A percentile compares a stretch with the other conserved stretches of the same genome.
Conservation (phyloP, 305 asterid genomes). For the Caryopteris hybrid region DNA sequence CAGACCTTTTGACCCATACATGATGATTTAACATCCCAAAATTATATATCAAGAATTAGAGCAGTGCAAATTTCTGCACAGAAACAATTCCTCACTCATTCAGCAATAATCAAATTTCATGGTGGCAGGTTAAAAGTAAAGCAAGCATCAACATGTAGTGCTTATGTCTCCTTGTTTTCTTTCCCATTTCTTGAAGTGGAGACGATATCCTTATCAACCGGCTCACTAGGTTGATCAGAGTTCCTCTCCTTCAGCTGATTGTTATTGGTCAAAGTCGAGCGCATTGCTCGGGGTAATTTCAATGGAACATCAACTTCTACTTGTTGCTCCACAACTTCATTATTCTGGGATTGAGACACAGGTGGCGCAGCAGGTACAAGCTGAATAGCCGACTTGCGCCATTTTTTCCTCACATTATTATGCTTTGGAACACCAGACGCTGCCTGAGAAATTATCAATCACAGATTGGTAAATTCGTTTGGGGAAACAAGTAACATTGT, state of each 20-base stretch:
- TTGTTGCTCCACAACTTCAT: slow-evolving; percentile 33
- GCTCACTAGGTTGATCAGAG: slow-evolving; percentile 37
- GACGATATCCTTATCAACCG: slow-evolving; percentile 30
- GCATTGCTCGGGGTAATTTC: slow-evolving; percentile 73
- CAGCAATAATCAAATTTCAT: not conserved
- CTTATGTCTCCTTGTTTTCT: slow-evolving; percentile 49
- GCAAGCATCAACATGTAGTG: not conserved
- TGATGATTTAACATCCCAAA: no score
- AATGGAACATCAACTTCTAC: slow-evolving; percentile 42
- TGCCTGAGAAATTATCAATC: slow-evolving; percentile 32
- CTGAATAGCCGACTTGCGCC: slow-evolving; percentile 78
- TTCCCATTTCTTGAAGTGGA: slow-evolving; percentile 43
- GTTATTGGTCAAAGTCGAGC: slow-evolving; percentile 42
- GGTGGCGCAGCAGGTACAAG: slow-evolving; percentile 74
- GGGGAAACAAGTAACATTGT: no score
- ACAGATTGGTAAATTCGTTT: not conserved
- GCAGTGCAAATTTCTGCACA: no score
- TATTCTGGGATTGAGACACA: slow-evolving; percentile 22
- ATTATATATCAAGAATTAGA: no score
- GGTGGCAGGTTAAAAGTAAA: no score
- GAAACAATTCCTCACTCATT: not conserved
- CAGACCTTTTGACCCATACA: no score
- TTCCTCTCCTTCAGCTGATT: slow-evolving; percentile 72
- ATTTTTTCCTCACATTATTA: slow-evolving; percentile 59
- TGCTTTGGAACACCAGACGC: slow-evolving; percentile 56